Conservation (phyloP, 2,329 filamentous ascomycete species). For the Bimuria novae-zelandiae region DNA sequence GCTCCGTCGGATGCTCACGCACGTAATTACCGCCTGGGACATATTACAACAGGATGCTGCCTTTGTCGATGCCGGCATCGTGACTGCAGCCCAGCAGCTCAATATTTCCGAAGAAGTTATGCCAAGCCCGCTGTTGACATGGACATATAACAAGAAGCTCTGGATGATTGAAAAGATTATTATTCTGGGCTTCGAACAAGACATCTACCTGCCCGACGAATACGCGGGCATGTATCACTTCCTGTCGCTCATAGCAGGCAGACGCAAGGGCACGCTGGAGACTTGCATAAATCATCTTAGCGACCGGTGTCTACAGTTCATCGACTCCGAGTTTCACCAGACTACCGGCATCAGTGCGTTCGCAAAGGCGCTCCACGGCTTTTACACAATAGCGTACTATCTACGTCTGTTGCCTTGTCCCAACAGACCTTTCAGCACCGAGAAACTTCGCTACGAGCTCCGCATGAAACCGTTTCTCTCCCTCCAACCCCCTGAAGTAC, state of each 20-base stretch:
- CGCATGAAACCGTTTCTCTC: slow-evolving; percentile 83
- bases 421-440: slow-evolving; percentile 68
- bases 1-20: slow-evolving; percentile 84
- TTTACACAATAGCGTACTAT: slow-evolving; percentile 70
- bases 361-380: slow-evolving; percentile 44
- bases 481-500: slow-evolving; percentile 70
- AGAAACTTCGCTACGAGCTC: slow-evolving; percentile 74
- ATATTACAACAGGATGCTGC: slow-evolving; percentile 71
- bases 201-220: slow-evolving; percentile 86
- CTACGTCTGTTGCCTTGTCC: slow-evolving; percentile 57
- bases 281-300: slow-evolving; percentile 23
- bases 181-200: slow-evolving; percentile 91
- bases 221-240: slow-evolving; percentile 84
- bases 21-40: slow-evolving; percentile 83
- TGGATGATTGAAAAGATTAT: slow-evolving; percentile 83
- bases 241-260: slow-evolving; percentile 32
- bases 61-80: slow-evolving; percentile 57
- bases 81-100: slow-evolving; percentile 40
- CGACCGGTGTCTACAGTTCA: slow-evolving; percentile 9
- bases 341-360: slow-evolving; percentile 34
- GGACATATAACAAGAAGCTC: slow-evolving; percentile 91
- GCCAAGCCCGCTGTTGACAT: slow-evolving; percentile 78
- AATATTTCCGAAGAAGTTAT: slow-evolving; percentile 53
- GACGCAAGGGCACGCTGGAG: slow-evolving; percentile 26
- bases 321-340: slow-evolving; percentile 33